Evolutionary conservation across 257 asterid genomes (phyloP).

Genomic region (Solanum virginianum): DNA sequence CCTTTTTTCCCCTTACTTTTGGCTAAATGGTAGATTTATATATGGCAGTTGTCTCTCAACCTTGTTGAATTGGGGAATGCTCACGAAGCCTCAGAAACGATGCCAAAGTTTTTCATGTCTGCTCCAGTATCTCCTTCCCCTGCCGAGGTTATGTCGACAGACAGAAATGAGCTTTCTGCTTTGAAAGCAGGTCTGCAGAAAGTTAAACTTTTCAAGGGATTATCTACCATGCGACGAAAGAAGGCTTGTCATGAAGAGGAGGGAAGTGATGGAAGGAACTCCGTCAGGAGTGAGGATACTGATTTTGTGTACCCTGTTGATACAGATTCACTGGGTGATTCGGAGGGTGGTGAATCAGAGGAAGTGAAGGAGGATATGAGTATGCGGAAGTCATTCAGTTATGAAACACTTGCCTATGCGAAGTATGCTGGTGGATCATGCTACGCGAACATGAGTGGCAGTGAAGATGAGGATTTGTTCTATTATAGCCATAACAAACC

Average conservation of each 20-base stretch:
- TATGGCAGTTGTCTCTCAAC: conserved; percentile 39
- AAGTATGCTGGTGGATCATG: conserved; percentile 45
- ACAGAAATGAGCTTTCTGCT: conserved; percentile 21
- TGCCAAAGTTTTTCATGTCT: conserved; percentile 17
- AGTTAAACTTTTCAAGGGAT: conserved; percentile 28
- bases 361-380: conserved; percentile 22
- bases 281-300: conserved; percentile 41
- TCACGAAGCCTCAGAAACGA: conserved; percentile 25
- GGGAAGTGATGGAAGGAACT: conserved; percentile 50
- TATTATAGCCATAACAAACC: conserved; percentile 26
- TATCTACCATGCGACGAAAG: conserved; percentile 31
- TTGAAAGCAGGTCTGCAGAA: conserved; percentile 29
- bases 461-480: conserved; percentile 65
- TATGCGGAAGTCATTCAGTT: conserved; percentile 34
- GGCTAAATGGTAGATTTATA: neutral
- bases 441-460: conserved; percentile 30
- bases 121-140: conserved; percentile 31
- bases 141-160: conserved; percentile 31
- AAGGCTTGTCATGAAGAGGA: conserved; percentile 39
- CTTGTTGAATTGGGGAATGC: conserved; percentile 26
- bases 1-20: neutral
- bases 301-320: conserved; percentile 28
- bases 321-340: conserved; percentile 34
- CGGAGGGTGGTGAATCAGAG: conserved; percentile 17
- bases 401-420: conserved; percentile 52